Percentiles rank a stretch among this genome's conserved stretches.
Conservation (phyloP, 2,329 filamentous ascomycete genomes). For the Calonectria ilicicola region DNA sequence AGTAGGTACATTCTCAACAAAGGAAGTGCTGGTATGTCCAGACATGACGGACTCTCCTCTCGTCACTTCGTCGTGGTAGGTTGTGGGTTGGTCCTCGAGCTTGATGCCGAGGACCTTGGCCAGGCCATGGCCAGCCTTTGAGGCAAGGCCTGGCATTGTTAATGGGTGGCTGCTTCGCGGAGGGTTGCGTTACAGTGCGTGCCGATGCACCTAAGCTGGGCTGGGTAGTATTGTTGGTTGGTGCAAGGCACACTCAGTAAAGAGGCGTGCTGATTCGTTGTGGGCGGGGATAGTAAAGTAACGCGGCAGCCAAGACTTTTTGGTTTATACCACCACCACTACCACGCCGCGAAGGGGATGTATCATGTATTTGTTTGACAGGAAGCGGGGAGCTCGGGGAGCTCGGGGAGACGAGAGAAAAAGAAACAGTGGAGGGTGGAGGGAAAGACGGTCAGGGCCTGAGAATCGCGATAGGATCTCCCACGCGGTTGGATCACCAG, state of each 20-base stretch:
- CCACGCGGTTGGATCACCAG: slow-evolving; percentile 23
- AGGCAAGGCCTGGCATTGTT: slow-evolving; percentile 42
- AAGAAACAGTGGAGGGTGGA: background rate
- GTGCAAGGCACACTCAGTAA: background rate
- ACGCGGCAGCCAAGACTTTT: slow-evolving; percentile 11
- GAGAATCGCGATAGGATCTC: background rate
- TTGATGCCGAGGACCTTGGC: slow-evolving; percentile 89
- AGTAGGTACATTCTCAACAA: slow-evolving; percentile 85
- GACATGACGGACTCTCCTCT: slow-evolving; percentile 86
- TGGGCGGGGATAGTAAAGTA: background rate
- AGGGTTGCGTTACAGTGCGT: background rate
- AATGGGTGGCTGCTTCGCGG: background rate
- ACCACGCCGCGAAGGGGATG: background rate
- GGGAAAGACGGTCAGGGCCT: background rate
- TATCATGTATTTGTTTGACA: slow-evolving; percentile 4
- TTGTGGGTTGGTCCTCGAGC: slow-evolving; percentile 67
- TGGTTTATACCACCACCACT: background rate
- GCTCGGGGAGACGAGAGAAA: slow-evolving; percentile 14
- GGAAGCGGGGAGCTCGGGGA: slow-evolving; percentile 22
- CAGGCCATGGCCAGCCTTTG: slow-evolving; percentile 76
- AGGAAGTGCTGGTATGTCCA: slow-evolving; percentile 77
- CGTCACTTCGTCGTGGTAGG: slow-evolving; percentile 70
- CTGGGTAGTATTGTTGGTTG: background rate
- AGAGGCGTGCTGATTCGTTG: background rate
- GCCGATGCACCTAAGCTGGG: background rate